Evolutionary conservation across 768 basidiomycete species (phyloP), one percentile per base, ranked within the genome.

Genomic region (Hebeloma cylindrosporum): DNA sequence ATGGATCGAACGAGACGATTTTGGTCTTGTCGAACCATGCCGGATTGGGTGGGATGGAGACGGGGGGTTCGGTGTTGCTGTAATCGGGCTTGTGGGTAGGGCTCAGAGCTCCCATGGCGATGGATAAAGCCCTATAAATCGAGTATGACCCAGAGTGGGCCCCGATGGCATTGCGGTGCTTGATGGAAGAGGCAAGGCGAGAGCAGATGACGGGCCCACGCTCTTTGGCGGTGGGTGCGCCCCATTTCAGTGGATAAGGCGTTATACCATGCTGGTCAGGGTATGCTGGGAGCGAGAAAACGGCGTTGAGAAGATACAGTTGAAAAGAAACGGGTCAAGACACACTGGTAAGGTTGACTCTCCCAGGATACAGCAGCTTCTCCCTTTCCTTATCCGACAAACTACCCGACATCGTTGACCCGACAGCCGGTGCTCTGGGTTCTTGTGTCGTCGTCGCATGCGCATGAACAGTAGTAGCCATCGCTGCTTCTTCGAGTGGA

Each of bases 1-100:
- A 96, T 0, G 94, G 94, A 57, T 98, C 94, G 61, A 97, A 86
- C 3, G 84, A 83, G 29, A 95, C 93, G 56, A 97, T 93, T 77
- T 90, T 90, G 40, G 47, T 48, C 4, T 82, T 74, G 54, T 87
- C 80, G 31, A 65, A 78, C 94, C 94, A 98, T 4, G 80, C 64
- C 0, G 85, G 80, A 52, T 88, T 82, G 11, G 82, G 84, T 9
- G 82, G 85, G 50, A 96, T 82, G 27, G 74, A 63, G 23, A 96
- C 80, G 0, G 93, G 88, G 0, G 94, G 94, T 60, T 94, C 83
- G 0, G 92, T 93, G 60, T 80, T 74, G 32, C 75, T 71, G 65
- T 86, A 94, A 59, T 91, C 84, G 7, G 91, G 87, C 61, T 87
- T 88, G 66, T 90, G 87, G 1, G 79, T 73, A 0, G 88, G 88